phyloP scores from a whole-genome alignment of 2,329 filamentous ascomycete species.

The Penicillium sp. region DNA sequence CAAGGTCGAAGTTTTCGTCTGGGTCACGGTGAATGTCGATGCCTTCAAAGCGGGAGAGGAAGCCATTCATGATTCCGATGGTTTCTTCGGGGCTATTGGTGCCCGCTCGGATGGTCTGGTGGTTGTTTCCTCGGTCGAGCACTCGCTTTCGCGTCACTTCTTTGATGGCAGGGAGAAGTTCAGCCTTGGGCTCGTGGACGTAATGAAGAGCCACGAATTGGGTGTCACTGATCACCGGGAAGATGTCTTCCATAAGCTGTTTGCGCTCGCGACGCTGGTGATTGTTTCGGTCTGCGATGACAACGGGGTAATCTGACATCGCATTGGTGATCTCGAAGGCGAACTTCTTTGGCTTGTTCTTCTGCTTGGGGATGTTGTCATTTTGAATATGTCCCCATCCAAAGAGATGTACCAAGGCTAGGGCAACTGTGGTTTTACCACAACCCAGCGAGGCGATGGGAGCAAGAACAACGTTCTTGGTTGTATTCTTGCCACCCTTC shows the following conservation, averaged over 20 bases:
- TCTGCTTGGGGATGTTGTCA: slow-evolving; percentile 83
- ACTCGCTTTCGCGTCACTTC: slow-evolving; percentile 75
- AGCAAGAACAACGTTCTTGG: slow-evolving; percentile 72
- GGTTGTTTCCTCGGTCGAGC: slow-evolving; percentile 84
- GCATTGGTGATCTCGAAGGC: slow-evolving; percentile 66
- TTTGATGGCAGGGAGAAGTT: slow-evolving; percentile 68
- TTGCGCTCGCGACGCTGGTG: slow-evolving; percentile 82
- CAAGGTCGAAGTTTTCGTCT: slow-evolving; percentile 75
- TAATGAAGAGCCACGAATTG: slow-evolving; percentile 85
- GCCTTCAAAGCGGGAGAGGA: slow-evolving; percentile 80
- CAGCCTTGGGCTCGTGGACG: slow-evolving; percentile 65
- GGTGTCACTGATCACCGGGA: slow-evolving; percentile 59
- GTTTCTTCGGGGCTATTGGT: slow-evolving; percentile 71
- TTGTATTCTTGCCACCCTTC: slow-evolving; percentile 50
- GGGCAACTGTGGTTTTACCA: slow-evolving; percentile 89
- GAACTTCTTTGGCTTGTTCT: slow-evolving; percentile 72
- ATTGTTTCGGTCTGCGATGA: slow-evolving; percentile 93
- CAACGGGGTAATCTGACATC: slow-evolving; percentile 65
- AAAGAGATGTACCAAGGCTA: slow-evolving; percentile 79
- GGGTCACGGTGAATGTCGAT: slow-evolving; percentile 65
- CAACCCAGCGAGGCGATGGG: slow-evolving; percentile 93
- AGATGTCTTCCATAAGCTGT: slow-evolving; percentile 80
- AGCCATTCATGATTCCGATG: slow-evolving; percentile 90
- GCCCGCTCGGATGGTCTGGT: slow-evolving; percentile 92
- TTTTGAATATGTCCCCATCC: slow-evolving; percentile 94